Evolutionary conservation across 208 protist genomes (phyloP), one percentile per base, ranked within the genome.

Genomic region (Crithidia mellificae): DNA sequence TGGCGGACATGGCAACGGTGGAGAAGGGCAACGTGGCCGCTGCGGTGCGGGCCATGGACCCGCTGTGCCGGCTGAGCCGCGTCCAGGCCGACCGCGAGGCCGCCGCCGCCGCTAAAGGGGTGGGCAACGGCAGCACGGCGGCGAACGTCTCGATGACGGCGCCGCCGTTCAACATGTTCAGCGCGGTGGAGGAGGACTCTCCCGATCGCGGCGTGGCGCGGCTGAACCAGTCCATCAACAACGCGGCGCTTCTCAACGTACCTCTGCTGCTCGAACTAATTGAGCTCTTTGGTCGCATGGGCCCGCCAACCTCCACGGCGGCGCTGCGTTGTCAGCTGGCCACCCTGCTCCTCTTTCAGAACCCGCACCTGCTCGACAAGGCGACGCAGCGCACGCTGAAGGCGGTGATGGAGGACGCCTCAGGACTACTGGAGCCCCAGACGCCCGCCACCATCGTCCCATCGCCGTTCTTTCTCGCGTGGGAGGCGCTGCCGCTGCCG

Each of bases 401-500:
- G 32, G 41, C 61, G 19, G 49, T 88, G 12, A 58, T 86, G 65
- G 65, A 71, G 30, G 63, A 76, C 1, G 71, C 81, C 0, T 72
- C 72, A 2, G 57, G 65, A 11, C 66, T 72, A 6, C 56, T 85
- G 29, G 68, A 82, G 25, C 70, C 73, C 20, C 65, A 81, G 50
- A 20, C 80, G 5, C 50, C 20, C n/a, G 66, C 66, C 27, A 36
- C 76, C 29, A 77, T 77, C 50, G 63, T 65, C 12, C 44, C 64
- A n/a, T 20, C 71, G 29, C 85, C 88, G 8, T 84, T 96, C 36
- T 66, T 96, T 22, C 53, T 84, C 7, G 74, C 49, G 49, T 93
- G 87, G 81, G 81, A 96, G 56, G 83, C 83, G 19, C 68, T 93
- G 12, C 64, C 88, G 29, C 80, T 96, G 11, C 87, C 91, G 27